phyloP scores from a whole-genome alignment of 2,329 filamentous ascomycete genomes.

The Stagonosporopsis vannaccii region DNA sequence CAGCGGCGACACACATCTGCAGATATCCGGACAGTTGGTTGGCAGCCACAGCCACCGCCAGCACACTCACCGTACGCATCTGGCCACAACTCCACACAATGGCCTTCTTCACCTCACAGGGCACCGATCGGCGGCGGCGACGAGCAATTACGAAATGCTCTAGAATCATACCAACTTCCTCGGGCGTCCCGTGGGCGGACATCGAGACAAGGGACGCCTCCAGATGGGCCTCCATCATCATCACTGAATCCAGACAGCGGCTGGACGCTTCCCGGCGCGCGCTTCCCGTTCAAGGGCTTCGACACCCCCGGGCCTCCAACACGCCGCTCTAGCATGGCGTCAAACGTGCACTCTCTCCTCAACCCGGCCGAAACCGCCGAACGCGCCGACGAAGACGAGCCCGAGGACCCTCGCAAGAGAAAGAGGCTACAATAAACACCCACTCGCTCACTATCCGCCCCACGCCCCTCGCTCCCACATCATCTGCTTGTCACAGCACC shows the following conservation, averaged over 20 bases:
- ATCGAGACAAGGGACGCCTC: conserved; percentile 63
- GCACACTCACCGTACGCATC: conserved; percentile 72
- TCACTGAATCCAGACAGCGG: conserved; percentile 61
- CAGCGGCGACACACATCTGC: conserved; percentile 89
- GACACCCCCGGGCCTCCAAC: conserved; percentile 68
- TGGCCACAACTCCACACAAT: conserved; percentile 67
- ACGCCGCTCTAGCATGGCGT: conserved; percentile 73
- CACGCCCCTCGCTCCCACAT: too few relatives aligned
- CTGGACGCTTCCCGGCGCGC: conserved; percentile 62
- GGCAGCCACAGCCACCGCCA: conserved; percentile 64
- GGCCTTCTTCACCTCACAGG: conserved; percentile 71
- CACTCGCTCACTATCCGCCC: not conserved
- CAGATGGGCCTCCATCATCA: conserved; percentile 60
- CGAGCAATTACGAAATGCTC: conserved; percentile 75
- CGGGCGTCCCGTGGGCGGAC: conserved; percentile 59
- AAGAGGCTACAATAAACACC: conserved; percentile 52
- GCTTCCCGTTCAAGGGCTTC: conserved; percentile 58
- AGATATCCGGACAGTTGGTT: conserved; percentile 79
- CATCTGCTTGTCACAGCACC: not conserved
- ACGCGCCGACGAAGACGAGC: conserved; percentile 68
- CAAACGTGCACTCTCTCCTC: conserved; percentile 70
- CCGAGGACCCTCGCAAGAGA: conserved; percentile 67
- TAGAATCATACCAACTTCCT: conserved; percentile 72
- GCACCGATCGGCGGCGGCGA: conserved; percentile 58
- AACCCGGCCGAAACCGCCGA: conserved; percentile 74